These are phyloP conservation scores for Sanghuangporus baumii DNA, from an alignment of 1,284 basidiomycete species.

Conservation along the genomic window DNA sequence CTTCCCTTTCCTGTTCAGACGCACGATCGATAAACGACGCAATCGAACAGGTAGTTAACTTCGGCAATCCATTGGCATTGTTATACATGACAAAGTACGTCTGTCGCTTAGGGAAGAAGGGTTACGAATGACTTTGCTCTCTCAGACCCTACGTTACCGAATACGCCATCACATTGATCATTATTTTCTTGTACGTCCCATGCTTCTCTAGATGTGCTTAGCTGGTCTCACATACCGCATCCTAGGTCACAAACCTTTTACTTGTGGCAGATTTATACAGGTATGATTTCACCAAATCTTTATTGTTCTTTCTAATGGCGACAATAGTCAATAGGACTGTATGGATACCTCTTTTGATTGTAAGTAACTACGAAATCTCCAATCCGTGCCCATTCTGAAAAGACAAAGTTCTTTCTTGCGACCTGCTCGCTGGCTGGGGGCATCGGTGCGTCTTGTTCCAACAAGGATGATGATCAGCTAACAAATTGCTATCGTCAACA, in stretches of 20 bases:
- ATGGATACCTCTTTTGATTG: conserved; percentile 4
- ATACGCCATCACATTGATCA: neutral
- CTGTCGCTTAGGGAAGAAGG: neutral
- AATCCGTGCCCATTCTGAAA: neutral
- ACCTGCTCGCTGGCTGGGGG: neutral
- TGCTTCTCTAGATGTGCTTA: neutral
- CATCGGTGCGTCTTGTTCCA: neutral
- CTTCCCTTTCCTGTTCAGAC: neutral
- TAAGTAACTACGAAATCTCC: neutral
- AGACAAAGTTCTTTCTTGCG: neutral
- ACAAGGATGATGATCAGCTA: neutral
- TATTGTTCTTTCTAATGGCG: neutral
- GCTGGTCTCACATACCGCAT: neutral
- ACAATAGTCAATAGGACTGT: conserved; percentile 2
- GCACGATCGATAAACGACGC: neutral
- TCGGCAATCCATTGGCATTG: conserved; percentile 6
- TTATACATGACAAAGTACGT: conserved; percentile 6
- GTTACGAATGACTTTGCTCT: neutral
- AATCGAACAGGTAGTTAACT: conserved; percentile 5
- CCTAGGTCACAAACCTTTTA: conserved; percentile 11
- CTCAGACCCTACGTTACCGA: conserved; percentile 5
- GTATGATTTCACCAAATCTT: neutral
- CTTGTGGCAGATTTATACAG: conserved; percentile 2
- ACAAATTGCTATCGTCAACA: neutral
- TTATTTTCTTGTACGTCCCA: conserved; percentile 2